These are phyloP conservation scores for Ascochyta clinopodiicola DNA, from an alignment of 2,329 filamentous ascomycete genomes.

Conservation along the genomic window DNA sequence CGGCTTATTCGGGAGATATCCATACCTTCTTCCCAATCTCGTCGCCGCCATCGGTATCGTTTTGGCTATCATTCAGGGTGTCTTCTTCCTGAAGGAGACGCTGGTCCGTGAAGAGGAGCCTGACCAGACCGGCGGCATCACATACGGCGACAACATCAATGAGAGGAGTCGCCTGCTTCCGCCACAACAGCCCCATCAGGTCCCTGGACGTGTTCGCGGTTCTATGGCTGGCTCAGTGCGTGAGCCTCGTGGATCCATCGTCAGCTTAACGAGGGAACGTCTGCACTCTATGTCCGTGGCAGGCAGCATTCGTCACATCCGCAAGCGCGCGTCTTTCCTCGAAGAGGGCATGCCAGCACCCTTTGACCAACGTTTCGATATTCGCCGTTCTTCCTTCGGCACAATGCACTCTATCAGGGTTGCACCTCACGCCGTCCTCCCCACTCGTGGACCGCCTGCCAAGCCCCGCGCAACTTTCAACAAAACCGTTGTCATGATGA, in stretches of 20 bases:
- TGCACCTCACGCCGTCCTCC: constrained; percentile 34
- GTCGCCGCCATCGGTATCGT: constrained; percentile 79
- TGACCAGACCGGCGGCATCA: constrained; percentile 50
- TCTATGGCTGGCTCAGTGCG: constrained; percentile 36
- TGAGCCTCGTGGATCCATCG: constrained; percentile 32
- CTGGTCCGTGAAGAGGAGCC: constrained; percentile 39
- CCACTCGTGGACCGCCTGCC: constrained; percentile 22
- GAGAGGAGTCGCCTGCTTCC: constrained; percentile 66
- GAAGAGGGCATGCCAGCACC: constrained; percentile 46
- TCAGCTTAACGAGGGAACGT: constrained; percentile 33
- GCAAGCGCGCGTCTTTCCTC: constrained; percentile 46
- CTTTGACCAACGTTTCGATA: constrained; percentile 43
- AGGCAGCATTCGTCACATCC: constrained; percentile 41
- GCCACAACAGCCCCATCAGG: constrained; percentile 55
- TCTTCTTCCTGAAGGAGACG: constrained; percentile 83
- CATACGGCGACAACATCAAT: constrained; percentile 75
- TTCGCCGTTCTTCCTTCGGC: constrained; percentile 46
- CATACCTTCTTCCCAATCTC: constrained; percentile 88
- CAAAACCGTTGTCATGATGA: constrained; percentile 73
- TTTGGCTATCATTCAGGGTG: constrained; percentile 79
- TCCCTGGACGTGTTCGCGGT: constrained; percentile 39
- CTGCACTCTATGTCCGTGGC: constrained; percentile 39
- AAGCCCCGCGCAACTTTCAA: constrained; percentile 58
- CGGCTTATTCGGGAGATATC: constrained; percentile 77
- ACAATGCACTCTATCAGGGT: constrained; percentile 47